Evolutionary conservation across 164 flowering plant species (phyloP).

Genomic region (Hamamelis virginiana): DNA sequence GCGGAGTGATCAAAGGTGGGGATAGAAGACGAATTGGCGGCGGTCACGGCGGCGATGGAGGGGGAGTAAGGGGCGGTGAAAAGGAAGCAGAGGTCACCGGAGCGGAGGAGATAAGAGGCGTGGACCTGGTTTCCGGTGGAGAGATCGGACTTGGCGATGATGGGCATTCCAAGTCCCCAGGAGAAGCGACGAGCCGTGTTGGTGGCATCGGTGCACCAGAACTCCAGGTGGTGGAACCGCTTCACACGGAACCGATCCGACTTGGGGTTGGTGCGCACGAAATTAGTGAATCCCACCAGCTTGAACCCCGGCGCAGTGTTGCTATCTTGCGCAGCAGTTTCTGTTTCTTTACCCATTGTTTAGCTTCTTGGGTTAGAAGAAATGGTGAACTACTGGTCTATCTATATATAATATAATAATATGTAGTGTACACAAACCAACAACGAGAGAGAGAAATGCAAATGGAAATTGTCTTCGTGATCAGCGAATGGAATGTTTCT

Average conservation of each 20-base stretch:
- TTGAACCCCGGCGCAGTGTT: conserved; percentile 27
- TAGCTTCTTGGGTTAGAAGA: too few species aligned
- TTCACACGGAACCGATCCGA: conserved; percentile 65
- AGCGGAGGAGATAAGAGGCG: conserved; percentile 73
- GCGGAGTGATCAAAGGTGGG: conserved; percentile 50
- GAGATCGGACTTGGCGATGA: conserved; percentile 72
- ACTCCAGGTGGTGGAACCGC: conserved; percentile 86
- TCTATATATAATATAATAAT: too few species aligned
- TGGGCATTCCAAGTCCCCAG: conserved; percentile 78
- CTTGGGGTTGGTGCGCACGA: conserved; percentile 63
- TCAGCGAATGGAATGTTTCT: too few species aligned
- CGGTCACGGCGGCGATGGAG: conserved; percentile 30
- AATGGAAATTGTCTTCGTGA: too few species aligned
- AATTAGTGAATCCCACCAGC: conserved; percentile 61
- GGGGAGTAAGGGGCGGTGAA: conserved; percentile 90
- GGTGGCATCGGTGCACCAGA: conserved; percentile 80
- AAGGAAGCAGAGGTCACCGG: conserved; percentile 61
- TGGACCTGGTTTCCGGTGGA: conserved; percentile 76
- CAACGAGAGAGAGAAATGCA: too few species aligned
- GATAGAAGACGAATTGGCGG: conserved; percentile 40
- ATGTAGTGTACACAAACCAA: too few species aligned
- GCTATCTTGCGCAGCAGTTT: not conserved
- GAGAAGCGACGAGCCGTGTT: conserved; percentile 69
- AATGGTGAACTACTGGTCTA: too few species aligned
- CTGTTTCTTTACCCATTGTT: conserved; percentile 19